Evolutionary conservation across 2,329 filamentous ascomycete genomes (phyloP), one percentile per base, ranked within the genome.

Genomic region (Ilyonectria destructans): DNA sequence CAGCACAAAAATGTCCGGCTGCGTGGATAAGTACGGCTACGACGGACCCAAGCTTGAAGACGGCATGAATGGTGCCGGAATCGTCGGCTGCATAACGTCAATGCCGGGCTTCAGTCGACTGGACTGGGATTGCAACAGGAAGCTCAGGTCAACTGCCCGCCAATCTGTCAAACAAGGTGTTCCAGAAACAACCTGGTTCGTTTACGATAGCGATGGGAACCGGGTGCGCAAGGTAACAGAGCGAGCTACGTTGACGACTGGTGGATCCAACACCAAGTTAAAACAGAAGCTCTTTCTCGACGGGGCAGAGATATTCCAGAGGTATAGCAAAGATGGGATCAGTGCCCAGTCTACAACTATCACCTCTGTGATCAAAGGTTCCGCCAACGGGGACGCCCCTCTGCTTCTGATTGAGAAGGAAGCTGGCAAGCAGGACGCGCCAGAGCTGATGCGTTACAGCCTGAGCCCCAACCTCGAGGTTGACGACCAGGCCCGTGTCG

Each of bases 171-270:
- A 59, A 10, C 13, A 13, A 1, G 59, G 43, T 0, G 52, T 13
- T 3, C 58, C 66, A 1, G 69, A 73, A 37, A 65, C 43, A 17
- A 71, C 71, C 2, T 70, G 52, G 26, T 71, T 68, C 23, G 64
- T 67, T 15, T 71, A 73, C 23, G 52, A 70, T 21, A 10, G 33
- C 4, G 10, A 10, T 2, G 69, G 71, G 0, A 45, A 58, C 1
- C 26, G 71, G 2, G 35, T 64, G 2, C 56, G 71, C 1, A 73
- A 73, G 51, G 62, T 69, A 0, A 68, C 62, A 12, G 68, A 68
- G 31, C 40, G 58, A 6, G 15, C 26, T 17, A 37, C 52, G 2
- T n/a, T 23, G 4, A 48, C 35, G 10, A 33, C 31, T 33, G 31
- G 31, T 33, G 8, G 12, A 10, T 3, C 7, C 8, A 33, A 9